Percentiles rank a stretch among this genome's conserved stretches.
These are phyloP conservation scores for Myriosclerotinia duriaeana DNA, from an alignment of 2,329 filamentous ascomycete species.

Conservation along the genomic window DNA sequence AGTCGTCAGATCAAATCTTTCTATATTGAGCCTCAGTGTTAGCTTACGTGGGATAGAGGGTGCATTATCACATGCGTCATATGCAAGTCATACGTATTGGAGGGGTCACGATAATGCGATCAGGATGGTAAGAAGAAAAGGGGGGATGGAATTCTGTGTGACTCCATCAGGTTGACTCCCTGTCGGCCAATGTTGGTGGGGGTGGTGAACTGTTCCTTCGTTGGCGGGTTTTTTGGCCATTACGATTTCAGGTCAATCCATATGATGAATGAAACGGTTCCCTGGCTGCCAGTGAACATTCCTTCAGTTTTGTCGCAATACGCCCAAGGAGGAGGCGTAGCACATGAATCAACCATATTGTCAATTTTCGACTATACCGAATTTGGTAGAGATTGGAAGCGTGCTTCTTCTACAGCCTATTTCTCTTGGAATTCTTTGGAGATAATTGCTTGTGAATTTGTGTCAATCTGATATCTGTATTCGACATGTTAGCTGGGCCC, in stretches of 20 bases:
- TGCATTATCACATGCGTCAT: not conserved
- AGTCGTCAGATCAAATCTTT: not conserved
- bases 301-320: not conserved
- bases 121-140: not conserved
- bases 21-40: not conserved
- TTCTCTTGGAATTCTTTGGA: not conserved
- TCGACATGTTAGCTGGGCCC: not conserved
- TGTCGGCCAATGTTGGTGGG: not conserved
- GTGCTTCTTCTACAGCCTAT: not conserved
- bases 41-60: not conserved
- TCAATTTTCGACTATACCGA: not conserved
- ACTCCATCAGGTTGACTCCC: not conserved
- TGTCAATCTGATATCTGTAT: conserved; percentile 14
- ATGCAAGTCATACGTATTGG: not conserved
- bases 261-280: not conserved
- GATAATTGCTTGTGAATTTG: not conserved
- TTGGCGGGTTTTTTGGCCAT: not conserved
- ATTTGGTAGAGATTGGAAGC: not conserved
- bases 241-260: not conserved
- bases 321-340: not conserved
- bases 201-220: not conserved
- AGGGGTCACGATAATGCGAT: not conserved
- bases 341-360: not conserved
- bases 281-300: not conserved
- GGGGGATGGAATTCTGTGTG: not conserved